phyloP scores from a whole-genome alignment of 2,329 filamentous ascomycete genomes.

The Allantophomopsis lycopodina region DNA sequence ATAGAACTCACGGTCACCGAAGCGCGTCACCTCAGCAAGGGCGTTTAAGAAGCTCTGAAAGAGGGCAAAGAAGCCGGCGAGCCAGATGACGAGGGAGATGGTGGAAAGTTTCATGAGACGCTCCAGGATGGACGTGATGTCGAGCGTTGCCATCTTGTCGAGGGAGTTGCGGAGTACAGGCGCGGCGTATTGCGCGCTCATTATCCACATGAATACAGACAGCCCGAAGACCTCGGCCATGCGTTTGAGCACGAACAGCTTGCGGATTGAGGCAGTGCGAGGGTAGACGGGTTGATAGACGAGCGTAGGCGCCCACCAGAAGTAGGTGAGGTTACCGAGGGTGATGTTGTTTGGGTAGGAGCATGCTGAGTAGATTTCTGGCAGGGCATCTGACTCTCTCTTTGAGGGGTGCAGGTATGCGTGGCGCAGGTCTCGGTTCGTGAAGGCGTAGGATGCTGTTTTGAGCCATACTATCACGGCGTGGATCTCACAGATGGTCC shows the following conservation, averaged over 20 bases:
- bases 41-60: slow-evolving; percentile 92
- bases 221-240: slow-evolving; percentile 64
- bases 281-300: slow-evolving; percentile 97
- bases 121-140: slow-evolving; percentile 72
- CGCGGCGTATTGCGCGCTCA: slow-evolving; percentile 85
- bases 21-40: slow-evolving; percentile 76
- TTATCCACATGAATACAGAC: slow-evolving; percentile 87
- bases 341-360: slow-evolving; percentile 90
- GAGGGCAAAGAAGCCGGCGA: slow-evolving; percentile 90
- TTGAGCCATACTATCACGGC: slow-evolving; percentile 95
- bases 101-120: slow-evolving; percentile 89
- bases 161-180: slow-evolving; percentile 84
- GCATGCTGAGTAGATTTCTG: slow-evolving; percentile 68
- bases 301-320: slow-evolving; percentile 95
- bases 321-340: slow-evolving; percentile 76
- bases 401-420: slow-evolving; percentile 68
- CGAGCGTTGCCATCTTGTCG: slow-evolving; percentile 69
- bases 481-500: slow-evolving; percentile 80
- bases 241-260: slow-evolving; percentile 78
- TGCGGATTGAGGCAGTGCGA: slow-evolving; percentile 66
- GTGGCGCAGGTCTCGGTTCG: slow-evolving; percentile 87
- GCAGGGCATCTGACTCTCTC: slow-evolving; percentile 55
- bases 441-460: slow-evolving; percentile 89
- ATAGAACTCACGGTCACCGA: slow-evolving; percentile 91
- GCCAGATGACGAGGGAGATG: slow-evolving; percentile 91